Evolutionary conservation across 2,329 filamentous ascomycete species (phyloP), one percentile per base, ranked within the genome.

Genomic region (Fusarium globosum): DNA sequence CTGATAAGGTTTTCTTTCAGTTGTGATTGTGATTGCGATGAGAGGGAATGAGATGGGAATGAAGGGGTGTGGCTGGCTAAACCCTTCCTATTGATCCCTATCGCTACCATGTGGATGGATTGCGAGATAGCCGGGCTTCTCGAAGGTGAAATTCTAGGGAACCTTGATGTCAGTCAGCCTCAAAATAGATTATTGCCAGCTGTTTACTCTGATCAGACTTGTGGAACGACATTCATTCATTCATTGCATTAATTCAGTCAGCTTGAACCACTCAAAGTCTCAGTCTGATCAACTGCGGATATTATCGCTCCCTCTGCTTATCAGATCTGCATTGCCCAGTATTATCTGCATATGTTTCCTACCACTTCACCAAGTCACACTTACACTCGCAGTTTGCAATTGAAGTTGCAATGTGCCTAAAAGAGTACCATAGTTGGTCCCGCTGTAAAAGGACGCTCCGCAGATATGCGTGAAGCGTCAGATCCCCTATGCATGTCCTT

Each of bases 401-500:
- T 65, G 59, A 38, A 49, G 60, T 43, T 52, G 23, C 33, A 45
- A 49, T 56, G 53, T 57, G 56, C 65, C 69, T 52, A 39, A n/a
- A 65, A 42, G 41, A 56, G 41, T 41, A 56, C 36, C 60, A 65
- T 59, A 62, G 57, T 42, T 68, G 62, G 75, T 74, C 71, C 71
- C 71, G 73, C 71, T 67, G 43, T 69, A 53, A 57, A 58, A 72
- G 67, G 66, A 71, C 65, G 58, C 75, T 77, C 71, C 75, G 72
- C 72, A 73, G 57, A 65, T 55, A 68, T 66, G 65, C 66, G 65
- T 70, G 57, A 76, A 71, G 66, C 66, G 75, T 74, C 75, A 76
- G 75, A 77, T 77, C 75, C 72, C 69, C 72, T 69, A 76, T 77
- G 76, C 76, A 77, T 77, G 76, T 61, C 72, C 76, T 77, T 77